Evolutionary conservation across 306 rosid species (phyloP).

Genomic region (Prunus dulcis): DNA sequence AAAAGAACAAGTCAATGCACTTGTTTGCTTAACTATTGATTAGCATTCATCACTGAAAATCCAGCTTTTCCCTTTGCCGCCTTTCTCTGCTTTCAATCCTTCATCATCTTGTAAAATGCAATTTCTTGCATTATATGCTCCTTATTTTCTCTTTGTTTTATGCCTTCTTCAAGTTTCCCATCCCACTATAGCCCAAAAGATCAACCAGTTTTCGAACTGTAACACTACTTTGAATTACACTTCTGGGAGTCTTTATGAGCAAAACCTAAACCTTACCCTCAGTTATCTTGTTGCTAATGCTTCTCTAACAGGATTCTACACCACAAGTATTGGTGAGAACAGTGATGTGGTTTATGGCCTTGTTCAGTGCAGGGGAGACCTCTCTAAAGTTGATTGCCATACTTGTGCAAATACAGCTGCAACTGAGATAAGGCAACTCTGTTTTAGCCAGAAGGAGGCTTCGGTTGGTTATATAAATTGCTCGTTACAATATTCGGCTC

Average conservation of each 20-base stretch:
- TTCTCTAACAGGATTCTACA: constrained; percentile 17
- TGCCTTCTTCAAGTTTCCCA: constrained; percentile 26
- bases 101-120: constrained; percentile 6
- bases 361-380: constrained; percentile 26
- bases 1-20: background rate
- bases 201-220: background rate
- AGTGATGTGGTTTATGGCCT: constrained; percentile 22
- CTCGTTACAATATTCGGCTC: constrained; percentile 18
- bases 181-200: constrained; percentile 15
- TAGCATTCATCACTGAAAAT: background rate
- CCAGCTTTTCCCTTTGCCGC: background rate
- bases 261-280: constrained; percentile 24
- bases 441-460: constrained; percentile 32
- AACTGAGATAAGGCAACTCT: constrained; percentile 3
- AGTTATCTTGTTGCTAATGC: constrained; percentile 20
- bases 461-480: constrained; percentile 11
- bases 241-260: constrained; percentile 24
- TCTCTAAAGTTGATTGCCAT: constrained; percentile 16
- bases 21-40: background rate
- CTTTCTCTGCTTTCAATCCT: background rate
- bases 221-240: constrained; percentile 21
- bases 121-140: constrained; percentile 3
- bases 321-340: constrained; percentile 14
- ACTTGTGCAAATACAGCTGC: constrained; percentile 24
- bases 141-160: constrained; percentile 10